Conservation (phyloP, 2,329 filamentous ascomycete species). For the Scorias spongiosa region DNA sequence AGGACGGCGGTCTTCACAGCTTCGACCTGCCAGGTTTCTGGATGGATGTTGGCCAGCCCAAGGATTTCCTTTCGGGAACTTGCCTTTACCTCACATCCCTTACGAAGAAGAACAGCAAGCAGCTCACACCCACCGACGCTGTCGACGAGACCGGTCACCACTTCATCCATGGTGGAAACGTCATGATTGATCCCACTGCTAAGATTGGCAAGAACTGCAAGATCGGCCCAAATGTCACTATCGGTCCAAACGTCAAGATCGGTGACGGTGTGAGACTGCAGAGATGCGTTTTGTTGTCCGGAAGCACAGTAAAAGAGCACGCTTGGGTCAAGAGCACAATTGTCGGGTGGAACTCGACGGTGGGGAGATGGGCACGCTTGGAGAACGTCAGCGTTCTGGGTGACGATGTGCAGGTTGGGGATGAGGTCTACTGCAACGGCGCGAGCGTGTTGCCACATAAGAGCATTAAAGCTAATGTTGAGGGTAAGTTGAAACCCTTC, state of each 20-base stretch:
- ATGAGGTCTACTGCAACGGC: slow-evolving; percentile 97
- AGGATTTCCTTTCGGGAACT: slow-evolving; percentile 92
- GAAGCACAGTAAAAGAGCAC: slow-evolving; percentile 94
- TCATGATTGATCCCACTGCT: slow-evolving; percentile 81
- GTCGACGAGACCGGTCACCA: slow-evolving; percentile 38
- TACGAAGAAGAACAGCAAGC: slow-evolving; percentile 75
- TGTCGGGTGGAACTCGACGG: slow-evolving; percentile 93
- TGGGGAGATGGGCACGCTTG: slow-evolving; percentile 87
- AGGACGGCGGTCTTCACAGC: slow-evolving; percentile 80
- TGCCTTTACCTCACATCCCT: slow-evolving; percentile 92
- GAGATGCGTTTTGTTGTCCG: slow-evolving; percentile 75
- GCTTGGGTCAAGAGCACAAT: slow-evolving; percentile 98
- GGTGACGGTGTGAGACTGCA: slow-evolving; percentile 90
- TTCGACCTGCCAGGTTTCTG: slow-evolving; percentile 96
- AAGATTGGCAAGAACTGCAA: slow-evolving; percentile 98
- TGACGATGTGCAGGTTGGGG: slow-evolving; percentile 92
- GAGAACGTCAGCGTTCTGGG: slow-evolving; percentile 98
- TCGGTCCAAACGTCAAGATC: slow-evolving; percentile 81
- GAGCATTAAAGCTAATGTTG: slow-evolving; percentile 96
- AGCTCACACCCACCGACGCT: slow-evolving; percentile 47
- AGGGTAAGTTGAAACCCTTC: slow-evolving; percentile 38
- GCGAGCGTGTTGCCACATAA: slow-evolving; percentile 83
- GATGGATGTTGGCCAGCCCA: slow-evolving; percentile 98
- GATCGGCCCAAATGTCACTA: slow-evolving; percentile 92
- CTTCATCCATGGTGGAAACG: slow-evolving; percentile 85